These are phyloP conservation scores for Luvunga scandens DNA, from an alignment of 345 rosid genomes.

Conservation along the genomic window DNA sequence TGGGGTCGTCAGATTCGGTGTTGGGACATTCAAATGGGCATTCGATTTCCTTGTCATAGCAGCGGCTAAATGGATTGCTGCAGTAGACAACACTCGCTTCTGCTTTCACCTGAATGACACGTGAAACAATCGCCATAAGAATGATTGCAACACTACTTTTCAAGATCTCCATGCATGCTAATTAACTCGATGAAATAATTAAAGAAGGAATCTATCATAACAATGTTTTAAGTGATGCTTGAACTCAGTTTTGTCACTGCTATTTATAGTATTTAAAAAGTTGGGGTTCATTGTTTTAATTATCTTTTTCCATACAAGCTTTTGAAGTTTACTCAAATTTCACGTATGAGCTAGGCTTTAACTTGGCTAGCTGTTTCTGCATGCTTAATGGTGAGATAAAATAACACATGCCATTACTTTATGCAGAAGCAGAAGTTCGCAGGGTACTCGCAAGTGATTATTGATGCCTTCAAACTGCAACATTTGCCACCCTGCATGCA, in stretches of 20 bases:
- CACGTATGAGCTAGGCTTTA: neutral
- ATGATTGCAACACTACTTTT: neutral
- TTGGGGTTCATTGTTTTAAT: neutral
- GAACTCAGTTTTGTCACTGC: neutral
- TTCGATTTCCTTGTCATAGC: conserved; percentile 20
- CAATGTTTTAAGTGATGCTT: neutral
- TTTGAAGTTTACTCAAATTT: neutral
- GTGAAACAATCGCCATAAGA: conserved; percentile 6
- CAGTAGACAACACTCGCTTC: conserved; percentile 21
- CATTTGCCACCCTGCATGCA: neutral
- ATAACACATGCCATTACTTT: conserved; percentile 2
- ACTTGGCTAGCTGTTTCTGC: neutral
- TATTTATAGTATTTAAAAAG: conserved; percentile 14
- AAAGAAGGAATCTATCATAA: neutral
- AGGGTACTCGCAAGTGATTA: neutral
- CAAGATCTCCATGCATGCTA: conserved; percentile 2
- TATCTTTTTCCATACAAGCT: neutral
- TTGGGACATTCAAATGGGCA: conserved; percentile 44
- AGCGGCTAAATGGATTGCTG: conserved; percentile 22
- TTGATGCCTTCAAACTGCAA: neutral
- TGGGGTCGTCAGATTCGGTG: conserved; percentile 17
- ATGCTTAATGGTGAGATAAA: conserved; percentile 1
- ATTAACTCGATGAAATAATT: neutral
- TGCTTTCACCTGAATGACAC: conserved; percentile 22
- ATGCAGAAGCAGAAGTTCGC: neutral